Percentiles rank a stretch among this genome's conserved stretches.
Conservation (phyloP, 108 stramenopile genomes). For the Nitzschia inconspicua region DNA sequence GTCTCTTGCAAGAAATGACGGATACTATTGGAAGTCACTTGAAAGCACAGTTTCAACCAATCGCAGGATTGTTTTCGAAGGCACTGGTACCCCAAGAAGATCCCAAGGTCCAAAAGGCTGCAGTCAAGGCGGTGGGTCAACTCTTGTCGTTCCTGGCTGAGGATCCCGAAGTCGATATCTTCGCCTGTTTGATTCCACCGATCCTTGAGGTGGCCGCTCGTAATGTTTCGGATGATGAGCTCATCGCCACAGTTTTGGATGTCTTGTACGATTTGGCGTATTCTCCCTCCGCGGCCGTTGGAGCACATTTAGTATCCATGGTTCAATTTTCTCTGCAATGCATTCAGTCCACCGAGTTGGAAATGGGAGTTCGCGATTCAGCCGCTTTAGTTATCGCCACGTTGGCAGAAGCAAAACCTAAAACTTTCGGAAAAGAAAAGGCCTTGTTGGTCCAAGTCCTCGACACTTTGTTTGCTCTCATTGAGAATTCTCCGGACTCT, state of each 20-base stretch:
- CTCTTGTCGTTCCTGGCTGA: constrained; percentile 74
- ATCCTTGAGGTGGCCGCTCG: constrained; percentile 81
- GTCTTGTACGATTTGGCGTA: constrained; percentile 86
- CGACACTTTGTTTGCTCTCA: constrained; percentile 82
- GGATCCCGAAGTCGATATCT: constrained; percentile 64
- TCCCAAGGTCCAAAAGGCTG: constrained; percentile 73
- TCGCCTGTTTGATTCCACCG: constrained; percentile 69
- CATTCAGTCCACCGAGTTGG: constrained; percentile 53
- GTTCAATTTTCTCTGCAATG: constrained; percentile 66
- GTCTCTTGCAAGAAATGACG: constrained; percentile 89
- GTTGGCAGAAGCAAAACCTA: constrained; percentile 91
- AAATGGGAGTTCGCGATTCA: constrained; percentile 83
- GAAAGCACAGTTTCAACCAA: constrained; percentile 65
- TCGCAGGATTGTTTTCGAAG: constrained; percentile 72
- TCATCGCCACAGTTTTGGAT: constrained; percentile 76
- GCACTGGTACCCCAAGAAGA: constrained; percentile 56
- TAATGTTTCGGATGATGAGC: constrained; percentile 70
- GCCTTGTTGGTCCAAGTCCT: constrained; percentile 58
- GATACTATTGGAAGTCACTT: constrained; percentile 87
- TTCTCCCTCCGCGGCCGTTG: constrained; percentile 53
- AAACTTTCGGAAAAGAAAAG: constrained; percentile 83
- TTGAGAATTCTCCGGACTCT: constrained; percentile 82
- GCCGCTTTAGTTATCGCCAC: constrained; percentile 90
- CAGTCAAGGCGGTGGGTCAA: constrained; percentile 80
- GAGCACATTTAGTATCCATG: constrained; percentile 55